A percentile compares a stretch with the other conserved stretches of the same genome.
Conservation (phyloP, 371 early-diverging fungal species). For the Zychaea mexicana region DNA sequence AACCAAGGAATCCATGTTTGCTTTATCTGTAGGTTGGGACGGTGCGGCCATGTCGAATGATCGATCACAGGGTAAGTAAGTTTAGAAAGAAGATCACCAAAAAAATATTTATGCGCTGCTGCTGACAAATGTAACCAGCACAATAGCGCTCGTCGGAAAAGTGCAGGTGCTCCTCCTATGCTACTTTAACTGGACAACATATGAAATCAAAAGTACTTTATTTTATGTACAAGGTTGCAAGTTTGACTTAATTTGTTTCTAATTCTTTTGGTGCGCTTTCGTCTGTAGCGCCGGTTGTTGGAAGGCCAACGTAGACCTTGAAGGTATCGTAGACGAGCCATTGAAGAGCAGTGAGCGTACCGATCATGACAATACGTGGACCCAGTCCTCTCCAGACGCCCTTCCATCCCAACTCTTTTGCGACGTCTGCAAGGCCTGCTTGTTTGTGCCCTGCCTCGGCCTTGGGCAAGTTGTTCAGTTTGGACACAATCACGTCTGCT, state of each 20-base stretch:
- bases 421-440: constrained; percentile 48
- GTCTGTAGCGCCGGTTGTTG: constrained; percentile 22
- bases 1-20: constrained; percentile 58
- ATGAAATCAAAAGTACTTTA: too few species aligned
- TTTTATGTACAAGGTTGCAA: too few species aligned
- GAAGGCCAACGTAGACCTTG: constrained; percentile 26
- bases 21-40: background rate
- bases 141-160: too few species aligned
- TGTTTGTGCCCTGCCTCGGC: constrained; percentile 39
- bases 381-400: constrained; percentile 71
- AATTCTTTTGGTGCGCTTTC: background rate
- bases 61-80: too few species aligned
- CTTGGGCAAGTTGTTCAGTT: constrained; percentile 70
- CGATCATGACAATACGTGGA: constrained; percentile 78
- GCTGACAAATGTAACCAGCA: background rate
- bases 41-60: background rate
- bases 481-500: constrained; percentile 92
- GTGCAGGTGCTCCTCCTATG: too few species aligned
- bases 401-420: constrained; percentile 58
- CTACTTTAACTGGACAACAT: too few species aligned
- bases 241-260: too few species aligned
- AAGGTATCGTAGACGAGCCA: constrained; percentile 55
- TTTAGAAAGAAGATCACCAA: too few species aligned
- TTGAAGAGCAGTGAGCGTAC: constrained; percentile 71
- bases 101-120: background rate